These are phyloP conservation scores for Metschnikowia picachoensis DNA, from an alignment of 805 yeast species.

Conservation along the genomic window DNA sequence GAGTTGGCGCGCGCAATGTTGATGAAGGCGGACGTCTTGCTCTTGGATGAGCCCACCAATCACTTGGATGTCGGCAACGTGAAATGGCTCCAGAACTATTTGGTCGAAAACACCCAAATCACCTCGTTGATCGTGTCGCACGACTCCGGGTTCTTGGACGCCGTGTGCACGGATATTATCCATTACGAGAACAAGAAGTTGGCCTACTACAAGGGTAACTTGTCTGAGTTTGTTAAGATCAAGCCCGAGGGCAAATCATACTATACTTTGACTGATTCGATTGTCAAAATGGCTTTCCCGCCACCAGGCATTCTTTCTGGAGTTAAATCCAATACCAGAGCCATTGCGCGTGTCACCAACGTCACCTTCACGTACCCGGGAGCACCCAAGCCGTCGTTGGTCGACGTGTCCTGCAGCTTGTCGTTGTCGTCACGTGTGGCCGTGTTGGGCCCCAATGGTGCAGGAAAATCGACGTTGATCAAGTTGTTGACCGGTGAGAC, in stretches of 20 bases:
- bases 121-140: constrained; percentile 96
- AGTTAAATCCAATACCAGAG: constrained; percentile 89
- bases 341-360: constrained; percentile 82
- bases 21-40: constrained; percentile 91
- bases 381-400: constrained; percentile 75
- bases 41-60: constrained; percentile 97
- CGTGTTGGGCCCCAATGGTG: constrained; percentile 96
- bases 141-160: constrained; percentile 94
- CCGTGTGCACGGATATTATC: constrained; percentile 93
- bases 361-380: constrained; percentile 92
- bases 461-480: constrained; percentile 95
- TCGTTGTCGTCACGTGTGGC: constrained; percentile 97
- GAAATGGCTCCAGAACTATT: constrained; percentile 88
- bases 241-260: constrained; percentile 96
- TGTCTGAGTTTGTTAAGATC: constrained; percentile 84
- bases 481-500: constrained; percentile 90
- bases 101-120: constrained; percentile 76
- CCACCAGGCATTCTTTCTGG: constrained; percentile 98
- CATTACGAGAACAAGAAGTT: constrained; percentile 94
- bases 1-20: constrained; percentile 99
- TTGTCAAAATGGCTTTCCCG: constrained; percentile 96
- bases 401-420: constrained; percentile 80
- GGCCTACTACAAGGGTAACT: constrained; percentile 93
- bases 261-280: constrained; percentile 88
- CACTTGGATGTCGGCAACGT: constrained; percentile 95